Evolutionary conservation across 1,284 basidiomycete species (phyloP), one percentile per base, ranked within the genome.

Genomic region (Apiotrichum sp.): DNA sequence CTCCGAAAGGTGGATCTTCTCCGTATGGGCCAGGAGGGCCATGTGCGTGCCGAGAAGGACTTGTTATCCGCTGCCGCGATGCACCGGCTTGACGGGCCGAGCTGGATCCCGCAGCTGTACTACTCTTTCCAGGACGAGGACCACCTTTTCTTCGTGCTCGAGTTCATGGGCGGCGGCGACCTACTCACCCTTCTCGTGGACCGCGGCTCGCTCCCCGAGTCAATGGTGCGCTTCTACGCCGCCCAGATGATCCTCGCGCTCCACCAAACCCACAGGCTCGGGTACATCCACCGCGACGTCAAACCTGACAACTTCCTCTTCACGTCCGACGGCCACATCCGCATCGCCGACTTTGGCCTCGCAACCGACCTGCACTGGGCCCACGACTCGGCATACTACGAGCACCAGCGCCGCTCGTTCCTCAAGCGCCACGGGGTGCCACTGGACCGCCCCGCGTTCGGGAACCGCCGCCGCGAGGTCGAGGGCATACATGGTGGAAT

Each of bases 191-290:
- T 97, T 60, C 81, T 98, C 67, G 96, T 98, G 66, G 89, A 96
- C 75, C 81, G 86, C 59, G 93, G 97, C 73, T 86, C 90, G 42
- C 97, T 98, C 69, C 86, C 90, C 58, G 95, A 98, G 80, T 82
- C 86, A 62, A 93, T 96, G 79, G 89, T 93, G 47, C 83, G 86
- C 60, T 97, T 98, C 79, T 98, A 98, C 78, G 83, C 95, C 53
- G 89, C 93, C 57, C 93, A 97, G 86, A 98, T 98, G 93, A 82
- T 98, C 56, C 83, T 98, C n/a, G 89, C 91, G 13, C 87, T 98
- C 62, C 88, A 95, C 74, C 87, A 88, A 64, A 93, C 91, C 69
- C 95, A 98, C 78, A 86, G 85, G 69, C 85, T 91, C 64, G 93
- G 93, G 3, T 98, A 95, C 78, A 96, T 97, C 66, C 93, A 97